Base-by-base conservation (phyloP, 2,329 filamentous ascomycete species). In the Sporothrix humicola region DNA sequence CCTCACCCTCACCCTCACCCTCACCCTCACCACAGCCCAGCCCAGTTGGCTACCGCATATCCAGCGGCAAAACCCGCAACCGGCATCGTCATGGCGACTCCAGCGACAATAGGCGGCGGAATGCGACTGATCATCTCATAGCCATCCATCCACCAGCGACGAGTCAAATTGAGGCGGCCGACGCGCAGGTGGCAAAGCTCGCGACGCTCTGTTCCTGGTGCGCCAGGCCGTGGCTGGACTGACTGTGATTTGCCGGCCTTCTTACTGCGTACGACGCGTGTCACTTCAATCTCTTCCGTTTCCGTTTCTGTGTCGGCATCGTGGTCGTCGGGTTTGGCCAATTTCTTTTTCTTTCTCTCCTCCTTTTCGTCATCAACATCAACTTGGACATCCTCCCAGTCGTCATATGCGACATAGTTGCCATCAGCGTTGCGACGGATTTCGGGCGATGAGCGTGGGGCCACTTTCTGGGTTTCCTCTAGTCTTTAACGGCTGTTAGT, bases 111-210 rank as follows among this genome's bases (percentile, higher is more conserved):
- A 3, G 70, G 74, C 23, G 75, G 74, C 31, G 74, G 74, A 3
- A 76, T 52, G 2, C 48, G 59, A 50, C 52, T 63, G 15, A 75
- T 50, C 58, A 71, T 26, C 66, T 74, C 73, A 68, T 71, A 73
- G 54, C 73, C 74, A n/a, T 73, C 69, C 73, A 76, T 73, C 74
- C 74, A 76, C 75, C 75, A 76, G 66, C 73, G 73, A 3, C 75
- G 74, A n/a, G 66, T 58, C 2, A 76, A 65, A 50, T 75, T 74
- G 70, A 75, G 72, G 6, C 71, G 71, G n/a, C 70, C 73, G 23
- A 75, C 71, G 52, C 73, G 73, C 23, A 76, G 46, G 26, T 76
- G 73, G 52, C 73, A 74, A 20, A 76, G 54, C 46, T 74, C 74
- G 2, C 72, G 75, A 15, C 72, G 65, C 17, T 48, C 12, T 20